Base-by-base conservation (phyloP, 148 eudicot genomes). In the Silene uniflora region DNA sequence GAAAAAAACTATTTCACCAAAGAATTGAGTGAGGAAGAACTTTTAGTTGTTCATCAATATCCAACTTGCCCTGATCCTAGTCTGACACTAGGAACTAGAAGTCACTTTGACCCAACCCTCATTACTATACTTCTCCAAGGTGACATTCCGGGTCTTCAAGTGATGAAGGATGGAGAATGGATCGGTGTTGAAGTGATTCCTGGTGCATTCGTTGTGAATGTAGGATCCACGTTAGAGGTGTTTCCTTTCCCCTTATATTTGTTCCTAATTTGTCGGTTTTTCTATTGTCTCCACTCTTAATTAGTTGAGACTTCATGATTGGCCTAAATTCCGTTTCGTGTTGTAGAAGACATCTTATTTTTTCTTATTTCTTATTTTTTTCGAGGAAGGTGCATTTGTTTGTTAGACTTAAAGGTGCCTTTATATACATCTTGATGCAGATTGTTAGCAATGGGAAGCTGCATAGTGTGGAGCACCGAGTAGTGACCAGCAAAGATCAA, bases 61-160 rank as follows among this genome's bases (percentile, higher is more conserved):
- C 92, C 92, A 3, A 86, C 87, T 6, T 89, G 96, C 80, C 96
- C 96, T 8, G 92, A 91, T 70, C 91, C 91, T 6, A 89, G 87
- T 72, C 54, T 89, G 62, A 81, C 96, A 1, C 5, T 91, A 18
- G 96, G 92, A 54, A 56, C 85, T 19, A 72, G 77, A 54, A 75
- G 59, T 23, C 96, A 91, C 42, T 42, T 71, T 52, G 96, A 91
- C 71, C 84, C 89, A 6, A 78, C 80, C 76, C 84, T 91, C 63
- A 77, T 91, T 6, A 84, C 86, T 62, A 58, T 89, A 39, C 67
- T 91, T 10, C 72, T 75, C 27, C 89, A 89, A 86, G 88, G 86
- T 62, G 62, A 81, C 73, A 84, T 79, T n/a, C 64, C 80, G 12
- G 96, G 92, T 0, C 91, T 91, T 65, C 91, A 91, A 81, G 85